Evolutionary conservation across 768 basidiomycete genomes (phyloP), one percentile per base, ranked within the genome.

Genomic region (Pulveroboletus sp.): DNA sequence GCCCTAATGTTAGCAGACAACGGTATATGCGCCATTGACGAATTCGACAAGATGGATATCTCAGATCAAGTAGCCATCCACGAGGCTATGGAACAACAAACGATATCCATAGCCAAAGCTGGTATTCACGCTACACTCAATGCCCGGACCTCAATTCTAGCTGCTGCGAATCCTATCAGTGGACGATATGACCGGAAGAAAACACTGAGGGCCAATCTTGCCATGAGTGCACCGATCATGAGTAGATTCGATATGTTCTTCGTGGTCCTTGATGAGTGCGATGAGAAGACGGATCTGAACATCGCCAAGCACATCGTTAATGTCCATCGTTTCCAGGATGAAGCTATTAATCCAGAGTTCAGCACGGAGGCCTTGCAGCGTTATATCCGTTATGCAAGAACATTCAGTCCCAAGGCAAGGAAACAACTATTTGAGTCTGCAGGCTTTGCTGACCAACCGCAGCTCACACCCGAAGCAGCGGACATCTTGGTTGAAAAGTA

Each of bases 21-120:
- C 59, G 96, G 96, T 8, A 97, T 98, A 65, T 99, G 96, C 64
- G 94, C 94, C n/a, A 99, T 99, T 61, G 96, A 99, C 72, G 96
- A 98, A 70, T 99, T 99, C 63, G 96, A 99, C 80, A 99, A 99
- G 71, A 99, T 99, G 96, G 95, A 98, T 67, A 84, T 97, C 46
- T 85, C 90, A 0, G 96, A 98, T 68, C 96, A 98, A 68, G 93
- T 98, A 38, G 96, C 96, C 32, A 98, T 99, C 60, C 96, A 99
- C 76, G 95, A 98, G 77, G 95, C 95, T 8, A 98, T 98, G 95
- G 95, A 98, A 83, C 95, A 98, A 72, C 94, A 97, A 72, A 98
- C 95, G 1, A 97, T 98, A 60, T 96, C 93, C 27, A 97, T 98
- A 56, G 96, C 96, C 37, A 99, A 99, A 68, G 96, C 96, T 2